phyloP scores from a whole-genome alignment of 140 eudicot genomes.

The Anethum foeniculum region DNA sequence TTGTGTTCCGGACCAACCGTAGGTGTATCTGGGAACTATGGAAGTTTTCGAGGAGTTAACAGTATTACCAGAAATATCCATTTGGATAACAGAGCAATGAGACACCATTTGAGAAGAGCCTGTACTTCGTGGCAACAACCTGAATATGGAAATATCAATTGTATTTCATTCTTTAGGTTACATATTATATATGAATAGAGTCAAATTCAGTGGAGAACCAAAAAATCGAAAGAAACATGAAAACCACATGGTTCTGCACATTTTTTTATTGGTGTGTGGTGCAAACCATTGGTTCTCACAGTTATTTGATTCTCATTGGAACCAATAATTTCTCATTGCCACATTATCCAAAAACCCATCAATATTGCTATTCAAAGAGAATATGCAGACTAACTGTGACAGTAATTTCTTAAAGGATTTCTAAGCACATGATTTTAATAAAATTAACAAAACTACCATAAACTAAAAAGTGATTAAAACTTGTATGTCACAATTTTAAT shows the following conservation, averaged over 20 bases:
- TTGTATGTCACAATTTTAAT: neutral
- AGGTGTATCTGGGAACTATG: constrained; percentile 30
- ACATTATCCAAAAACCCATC: neutral
- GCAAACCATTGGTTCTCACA: neutral
- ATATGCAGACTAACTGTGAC: no score
- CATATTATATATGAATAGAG: neutral
- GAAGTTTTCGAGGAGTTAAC: constrained; percentile 27
- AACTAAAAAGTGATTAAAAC: neutral
- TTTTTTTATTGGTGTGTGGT: no score
- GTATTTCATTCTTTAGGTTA: neutral
- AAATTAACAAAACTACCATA: no score
- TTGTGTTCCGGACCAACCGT: constrained; percentile 38
- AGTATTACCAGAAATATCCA: constrained; percentile 36
- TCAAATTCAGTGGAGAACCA: neutral
- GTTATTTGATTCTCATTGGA: neutral
- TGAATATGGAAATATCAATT: constrained; percentile 15
- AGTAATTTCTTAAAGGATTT: no score
- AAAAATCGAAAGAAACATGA: neutral
- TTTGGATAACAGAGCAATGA: constrained; percentile 33
- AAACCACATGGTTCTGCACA: neutral
- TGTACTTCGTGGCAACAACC: constrained; percentile 46
- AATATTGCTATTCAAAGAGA: neutral
- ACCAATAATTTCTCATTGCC: neutral
- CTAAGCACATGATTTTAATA: no score
- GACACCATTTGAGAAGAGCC: constrained; percentile 38